These are phyloP conservation scores for Nyssa sinensis DNA, from an alignment of 148 eudicot species.

Conservation along the genomic window DNA sequence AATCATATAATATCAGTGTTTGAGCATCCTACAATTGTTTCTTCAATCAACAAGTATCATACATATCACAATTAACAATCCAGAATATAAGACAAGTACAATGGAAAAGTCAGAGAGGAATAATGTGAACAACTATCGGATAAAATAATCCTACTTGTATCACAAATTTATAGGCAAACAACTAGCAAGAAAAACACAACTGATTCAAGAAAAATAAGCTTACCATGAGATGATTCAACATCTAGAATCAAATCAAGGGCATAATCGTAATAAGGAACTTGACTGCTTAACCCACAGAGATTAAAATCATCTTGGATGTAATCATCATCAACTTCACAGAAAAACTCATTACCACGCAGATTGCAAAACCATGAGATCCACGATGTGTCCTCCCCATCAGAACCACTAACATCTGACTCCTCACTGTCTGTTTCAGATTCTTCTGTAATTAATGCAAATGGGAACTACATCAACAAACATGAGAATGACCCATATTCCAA, in stretches of 20 bases:
- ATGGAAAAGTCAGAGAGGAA: background rate
- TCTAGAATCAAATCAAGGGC: conserved; percentile 40
- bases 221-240: conserved; percentile 39
- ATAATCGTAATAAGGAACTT: conserved; percentile 40
- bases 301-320: conserved; percentile 40
- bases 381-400: conserved; percentile 36
- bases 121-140: background rate
- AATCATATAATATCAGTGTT: no score
- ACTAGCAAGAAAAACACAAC: background rate
- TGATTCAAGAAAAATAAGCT: background rate
- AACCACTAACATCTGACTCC: conserved; percentile 39
- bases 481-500: background rate
- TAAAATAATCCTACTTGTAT: conserved; percentile 3
- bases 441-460: conserved; percentile 14
- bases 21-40: no score
- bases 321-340: conserved; percentile 43
- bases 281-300: conserved; percentile 35
- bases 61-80: no score
- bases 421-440: conserved; percentile 42
- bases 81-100: background rate
- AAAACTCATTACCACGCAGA: conserved; percentile 37
- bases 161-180: background rate
- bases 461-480: conserved; percentile 3
- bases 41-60: no score
- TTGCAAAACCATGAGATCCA: conserved; percentile 44